Base-by-base conservation (phyloP, 805 yeast genomes). In the Torulaspora quercuum region DNA sequence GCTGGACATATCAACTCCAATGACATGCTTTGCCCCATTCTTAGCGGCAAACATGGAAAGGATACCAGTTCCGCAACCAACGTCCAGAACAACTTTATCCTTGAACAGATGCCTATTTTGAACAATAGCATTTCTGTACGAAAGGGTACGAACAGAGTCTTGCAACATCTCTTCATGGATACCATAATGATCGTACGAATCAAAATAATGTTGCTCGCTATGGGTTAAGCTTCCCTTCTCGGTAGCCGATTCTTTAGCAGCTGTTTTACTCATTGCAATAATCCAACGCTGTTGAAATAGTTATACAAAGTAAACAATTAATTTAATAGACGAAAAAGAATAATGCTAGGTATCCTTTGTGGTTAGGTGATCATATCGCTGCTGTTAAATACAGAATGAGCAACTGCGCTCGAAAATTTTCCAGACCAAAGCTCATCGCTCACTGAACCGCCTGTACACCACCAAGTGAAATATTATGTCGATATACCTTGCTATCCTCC, bases 141-240 rank as follows among this genome's bases (percentile, higher is more conserved):
- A 76, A 44, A 88, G 67, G 6, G 99, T 92, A 63, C 99, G 80
- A 17, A 87, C 86, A 34, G 85, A 75, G 63, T 92, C 99, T 66
- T 92, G 95, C 54, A 92, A 78, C 99, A 92, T 92, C 66, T 90
- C 97, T 67, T 94, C 98, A 60, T 92, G 99, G 57, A 92, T 92
- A 36, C 96, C 95, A 57, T 87, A 88, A 60, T 92, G 97, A 62
- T 90, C 97, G 57, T 92, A 92, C 2, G 97, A 90, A 35, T 80
- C 74, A 69, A 92, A 92, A 66, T 92, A 92, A 64, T 90, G 97
- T 66, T 88, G 94, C 58, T 90, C 97, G 30, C 75, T 64, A 59
- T 77, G 76, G 17, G 87, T 77, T 50, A 83, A 67, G n/a, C 67
- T 40, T 21, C 67, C 55, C 53, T 80, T 80, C 46, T 79, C 82